Evolutionary conservation across 2,329 filamentous ascomycete genomes (phyloP).

Genomic region (Colletotrichum acutatum): DNA sequence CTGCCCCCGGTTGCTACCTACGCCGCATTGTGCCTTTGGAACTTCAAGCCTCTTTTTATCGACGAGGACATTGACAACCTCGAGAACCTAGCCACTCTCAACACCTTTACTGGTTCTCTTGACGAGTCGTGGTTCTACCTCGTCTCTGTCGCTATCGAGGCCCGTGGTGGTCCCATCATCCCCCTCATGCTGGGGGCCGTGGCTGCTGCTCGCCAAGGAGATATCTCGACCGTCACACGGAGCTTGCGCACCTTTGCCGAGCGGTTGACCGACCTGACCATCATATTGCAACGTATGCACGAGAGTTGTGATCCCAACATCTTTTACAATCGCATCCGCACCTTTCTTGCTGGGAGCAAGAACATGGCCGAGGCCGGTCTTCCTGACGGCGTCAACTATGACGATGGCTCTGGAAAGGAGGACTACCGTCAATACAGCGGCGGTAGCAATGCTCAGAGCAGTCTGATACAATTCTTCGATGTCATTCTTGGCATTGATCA

Average conservation of each 20-base stretch:
- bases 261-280: constrained; percentile 84
- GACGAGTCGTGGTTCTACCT: constrained; percentile 99
- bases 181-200: constrained; percentile 91
- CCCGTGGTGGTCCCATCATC: constrained; percentile 86
- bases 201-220: constrained; percentile 76
- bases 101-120: constrained; percentile 91
- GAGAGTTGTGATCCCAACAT: constrained; percentile 94
- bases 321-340: constrained; percentile 96
- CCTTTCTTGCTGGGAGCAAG: constrained; percentile 94
- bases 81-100: constrained; percentile 87
- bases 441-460: constrained; percentile 97
- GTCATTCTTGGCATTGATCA: constrained; percentile 91
- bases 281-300: constrained; percentile 87
- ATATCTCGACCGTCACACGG: constrained; percentile 77
- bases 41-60: constrained; percentile 91
- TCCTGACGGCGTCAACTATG: constrained; percentile 87
- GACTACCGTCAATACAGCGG: constrained; percentile 88
- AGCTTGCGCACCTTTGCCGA: constrained; percentile 88
- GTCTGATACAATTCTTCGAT: constrained; percentile 97
- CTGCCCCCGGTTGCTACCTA: constrained; percentile 95
- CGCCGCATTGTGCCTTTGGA: constrained; percentile 92
- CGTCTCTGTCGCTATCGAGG: constrained; percentile 94
- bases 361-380: constrained; percentile 97
- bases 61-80: constrained; percentile 85
- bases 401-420: constrained; percentile 76